These are phyloP conservation scores for Monosporascus sp. DNA, from an alignment of 2,329 filamentous ascomycete species.

Conservation along the genomic window DNA sequence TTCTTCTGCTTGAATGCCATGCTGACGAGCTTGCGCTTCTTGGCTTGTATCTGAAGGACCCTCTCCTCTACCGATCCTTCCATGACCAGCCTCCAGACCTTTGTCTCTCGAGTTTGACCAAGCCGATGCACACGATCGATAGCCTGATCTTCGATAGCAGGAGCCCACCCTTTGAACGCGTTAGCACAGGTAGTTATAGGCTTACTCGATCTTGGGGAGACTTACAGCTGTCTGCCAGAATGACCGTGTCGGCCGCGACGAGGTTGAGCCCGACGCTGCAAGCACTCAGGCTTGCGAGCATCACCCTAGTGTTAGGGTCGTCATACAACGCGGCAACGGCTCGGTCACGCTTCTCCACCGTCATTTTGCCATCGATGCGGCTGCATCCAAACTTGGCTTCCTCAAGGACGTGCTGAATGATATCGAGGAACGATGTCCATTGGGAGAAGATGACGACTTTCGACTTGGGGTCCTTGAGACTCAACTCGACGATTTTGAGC, in stretches of 20 bases:
- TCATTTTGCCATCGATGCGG: constrained; percentile 80
- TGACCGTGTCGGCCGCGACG: constrained; percentile 78
- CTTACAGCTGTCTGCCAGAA: constrained; percentile 71
- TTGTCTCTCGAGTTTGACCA: constrained; percentile 74
- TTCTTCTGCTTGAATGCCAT: constrained; percentile 74
- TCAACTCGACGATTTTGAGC: constrained; percentile 68
- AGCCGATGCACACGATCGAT: constrained; percentile 83
- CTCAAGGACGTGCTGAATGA: constrained; percentile 65
- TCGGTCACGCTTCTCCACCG: constrained; percentile 62
- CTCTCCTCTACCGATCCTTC: constrained; percentile 76
- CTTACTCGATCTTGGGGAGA: constrained; percentile 1
- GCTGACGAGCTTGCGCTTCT: constrained; percentile 73
- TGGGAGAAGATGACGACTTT: constrained; percentile 74
- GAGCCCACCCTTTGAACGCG: constrained; percentile 65
- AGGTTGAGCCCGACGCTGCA: constrained; percentile 85
- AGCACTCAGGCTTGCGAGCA: constrained; percentile 78
- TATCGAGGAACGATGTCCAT: constrained; percentile 70
- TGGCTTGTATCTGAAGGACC: constrained; percentile 71
- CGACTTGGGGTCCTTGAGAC: constrained; percentile 55
- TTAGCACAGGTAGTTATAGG: constrained; percentile 8
- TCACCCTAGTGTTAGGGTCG: constrained; percentile 63
- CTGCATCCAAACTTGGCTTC: constrained; percentile 57
- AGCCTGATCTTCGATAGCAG: constrained; percentile 88
- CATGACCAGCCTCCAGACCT: constrained; percentile 76
- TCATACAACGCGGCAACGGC: constrained; percentile 64